Base-by-base conservation (phyloP, 805 yeast species). In the Sugiyamaella smithiae region DNA sequence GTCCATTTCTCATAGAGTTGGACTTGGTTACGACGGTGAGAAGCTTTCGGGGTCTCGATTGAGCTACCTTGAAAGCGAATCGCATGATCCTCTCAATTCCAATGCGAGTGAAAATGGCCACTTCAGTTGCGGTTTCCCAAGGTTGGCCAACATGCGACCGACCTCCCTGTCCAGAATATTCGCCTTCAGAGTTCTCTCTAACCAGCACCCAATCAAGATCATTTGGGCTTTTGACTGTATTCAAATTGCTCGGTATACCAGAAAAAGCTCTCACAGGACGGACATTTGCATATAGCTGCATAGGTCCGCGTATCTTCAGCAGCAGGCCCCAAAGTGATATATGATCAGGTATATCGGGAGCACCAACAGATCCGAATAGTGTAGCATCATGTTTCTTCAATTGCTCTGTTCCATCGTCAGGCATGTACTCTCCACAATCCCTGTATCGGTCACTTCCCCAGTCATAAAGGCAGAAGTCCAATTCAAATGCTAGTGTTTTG, bases 91-190 rank as follows among this genome's bases (percentile, higher is more conserved):
- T 41, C 24, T 49, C 48, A 7, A 49, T 31, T 20, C 56, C 57
- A 22, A 52, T 48, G 23, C 57, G 32, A 17, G 56, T 53, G 51
- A 53, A 54, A 17, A 54, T 50, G 26, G 50, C 57, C 23, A 54
- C 52, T 33, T 54, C 57, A 11, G 57, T 54, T 17, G 57, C 56
- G 7, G 45, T 48, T 45, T 54, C 57, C 52, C 55, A 47, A 25
- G 50, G 52, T 19, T 49, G 52, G n/a, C 55, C 55, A 12, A 36
- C 26, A 45, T 54, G 57, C 9, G 57, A 40, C 19, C 57, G 49
- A 14, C 57, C 57, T 5, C 57, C 57, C 12, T 54, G 57, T n/a
- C 57, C 57, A 9, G 57, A 50, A 22, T 53, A 53, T 36, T 53
- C 57, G 31, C 57, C 57, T 31, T 53, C 57, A 17, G 56, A 52